Evolutionary conservation across 2,329 filamentous ascomycete species (phyloP), one percentile per base, ranked within the genome.

Genomic region (Alternaria brassicicola): DNA sequence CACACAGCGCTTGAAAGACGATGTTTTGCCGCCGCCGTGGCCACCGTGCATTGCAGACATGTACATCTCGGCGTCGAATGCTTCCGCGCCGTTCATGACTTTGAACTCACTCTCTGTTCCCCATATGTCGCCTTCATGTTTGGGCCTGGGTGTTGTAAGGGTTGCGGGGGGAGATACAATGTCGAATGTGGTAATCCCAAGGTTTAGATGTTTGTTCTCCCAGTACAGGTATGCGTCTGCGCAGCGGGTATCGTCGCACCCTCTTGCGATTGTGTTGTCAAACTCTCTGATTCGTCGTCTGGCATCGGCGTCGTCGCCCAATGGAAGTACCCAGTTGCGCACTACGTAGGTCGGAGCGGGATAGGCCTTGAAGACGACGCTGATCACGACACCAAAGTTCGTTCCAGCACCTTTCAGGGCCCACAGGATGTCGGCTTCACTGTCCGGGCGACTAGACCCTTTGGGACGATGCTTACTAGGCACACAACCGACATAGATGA

Each of bases 1-100:
- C 28, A 89, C 39, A 68, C 86, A 89, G 64, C 87, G 81, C 76
- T 89, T 88, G 78, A 89, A 88, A 0, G 86, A 81, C 9, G 83
- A 88, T 0, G 85, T 88, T 76, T 87, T 88, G 64, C 83, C 81
- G 21, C 81, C 76, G 17, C 78, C 79, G 50, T 88, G 85, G 0
- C 85, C 85, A 23, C 83, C 83, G 49, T 89, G 85, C 82, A 89
- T 85, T 12, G 60, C 65, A 2, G 83, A 83, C 72, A 89, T 80
- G 73, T 88, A 87, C 82, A 88, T 85, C 50, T 88, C 86, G 0
- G 79, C 76, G 0, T 87, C 82, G 59, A 89, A 89, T 57, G 88
- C 57, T 36, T 75, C 81, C 9, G 86, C 63, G 36, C 78, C 63
- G 57, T 89, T 79, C 8, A 86, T 78, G 0, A 50, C 41, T 56